phyloP scores from a whole-genome alignment of 2,329 filamentous ascomycete species.

The Cladophialophora immunda region DNA sequence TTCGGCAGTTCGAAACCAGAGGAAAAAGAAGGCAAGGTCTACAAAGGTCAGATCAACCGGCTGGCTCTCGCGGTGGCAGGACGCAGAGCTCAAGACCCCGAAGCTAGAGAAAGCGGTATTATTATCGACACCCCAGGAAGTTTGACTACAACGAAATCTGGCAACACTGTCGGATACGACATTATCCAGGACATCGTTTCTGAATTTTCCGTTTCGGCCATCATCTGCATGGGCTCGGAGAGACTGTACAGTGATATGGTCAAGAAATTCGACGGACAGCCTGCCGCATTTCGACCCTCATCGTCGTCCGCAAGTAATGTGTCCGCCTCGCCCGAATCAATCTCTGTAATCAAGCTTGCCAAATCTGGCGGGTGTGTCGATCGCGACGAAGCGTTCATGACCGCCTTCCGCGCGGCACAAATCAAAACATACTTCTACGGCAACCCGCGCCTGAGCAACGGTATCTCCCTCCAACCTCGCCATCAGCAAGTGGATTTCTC shows the following conservation, averaged over 20 bases:
- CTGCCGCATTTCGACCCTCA: slow-evolving; percentile 52
- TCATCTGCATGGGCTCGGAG: slow-evolving; percentile 83
- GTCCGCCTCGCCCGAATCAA: slow-evolving; percentile 62
- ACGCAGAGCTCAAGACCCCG: slow-evolving; percentile 77
- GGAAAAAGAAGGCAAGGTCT: slow-evolving; percentile 76
- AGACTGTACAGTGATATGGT: slow-evolving; percentile 77
- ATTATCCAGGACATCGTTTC: slow-evolving; percentile 81
- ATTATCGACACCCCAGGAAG: slow-evolving; percentile 84
- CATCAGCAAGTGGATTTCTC: slow-evolving; percentile 85
- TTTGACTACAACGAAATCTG: slow-evolving; percentile 61
- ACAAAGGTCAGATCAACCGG: slow-evolving; percentile 75
- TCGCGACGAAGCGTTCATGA: slow-evolving; percentile 77
- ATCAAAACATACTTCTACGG: slow-evolving; percentile 97
- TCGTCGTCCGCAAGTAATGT: slow-evolving; percentile 47
- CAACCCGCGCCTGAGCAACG: slow-evolving; percentile 58
- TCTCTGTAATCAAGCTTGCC: slow-evolving; percentile 79
- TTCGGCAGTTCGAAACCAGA: slow-evolving; percentile 70
- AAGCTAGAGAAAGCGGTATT: slow-evolving; percentile 76
- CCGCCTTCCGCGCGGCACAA: slow-evolving; percentile 74
- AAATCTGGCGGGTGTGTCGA: slow-evolving; percentile 87
- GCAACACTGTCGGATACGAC: slow-evolving; percentile 71
- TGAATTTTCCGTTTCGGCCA: slow-evolving; percentile 76
- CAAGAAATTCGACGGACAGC: slow-evolving; percentile 69
- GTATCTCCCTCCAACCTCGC: slow-evolving; percentile 81
- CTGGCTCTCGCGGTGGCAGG: slow-evolving; percentile 81